phyloP scores from a whole-genome alignment of 805 yeast species.

The Ogataea salicorniae region DNA sequence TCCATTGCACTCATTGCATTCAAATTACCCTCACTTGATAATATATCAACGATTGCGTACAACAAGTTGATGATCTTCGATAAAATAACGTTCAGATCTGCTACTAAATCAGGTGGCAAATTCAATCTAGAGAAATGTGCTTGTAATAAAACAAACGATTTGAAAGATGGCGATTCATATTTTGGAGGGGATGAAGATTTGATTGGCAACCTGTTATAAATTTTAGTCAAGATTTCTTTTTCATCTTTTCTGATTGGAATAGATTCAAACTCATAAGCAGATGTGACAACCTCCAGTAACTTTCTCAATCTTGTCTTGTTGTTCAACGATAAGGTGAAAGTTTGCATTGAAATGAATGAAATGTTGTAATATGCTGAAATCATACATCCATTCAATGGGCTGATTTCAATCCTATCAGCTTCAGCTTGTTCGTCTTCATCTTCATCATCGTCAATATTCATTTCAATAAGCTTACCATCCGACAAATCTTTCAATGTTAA shows the following conservation, averaged over 20 bases:
- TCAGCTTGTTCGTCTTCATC: slow-evolving; percentile 26
- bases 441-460: slow-evolving; percentile 37
- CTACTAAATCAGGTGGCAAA: slow-evolving; percentile 55
- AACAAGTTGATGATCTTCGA: slow-evolving; percentile 45
- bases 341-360: slow-evolving; percentile 61
- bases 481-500: slow-evolving; percentile 55
- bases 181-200: slow-evolving; percentile 34
- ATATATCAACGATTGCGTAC: slow-evolving; percentile 65
- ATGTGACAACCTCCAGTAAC: slow-evolving; percentile 58
- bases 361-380: slow-evolving; percentile 72
- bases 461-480: slow-evolving; percentile 57
- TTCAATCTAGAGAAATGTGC: slow-evolving; percentile 69
- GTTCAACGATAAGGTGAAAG: slow-evolving; percentile 46
- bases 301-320: slow-evolving; percentile 54
- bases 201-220: slow-evolving; percentile 61
- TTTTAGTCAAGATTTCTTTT: slow-evolving; percentile 36
- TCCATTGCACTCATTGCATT: slow-evolving; percentile 84
- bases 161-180: slow-evolving; percentile 52
- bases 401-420: slow-evolving; percentile 39
- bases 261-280: slow-evolving; percentile 66
- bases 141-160: slow-evolving; percentile 72
- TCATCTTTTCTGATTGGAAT: slow-evolving; percentile 64
- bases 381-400: slow-evolving; percentile 65
- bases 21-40: slow-evolving; percentile 75
- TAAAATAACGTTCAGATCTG: slow-evolving; percentile 54